phyloP scores from a whole-genome alignment of 495 filamentous ascomycete genomes.

The Aspergillus affinis region DNA sequence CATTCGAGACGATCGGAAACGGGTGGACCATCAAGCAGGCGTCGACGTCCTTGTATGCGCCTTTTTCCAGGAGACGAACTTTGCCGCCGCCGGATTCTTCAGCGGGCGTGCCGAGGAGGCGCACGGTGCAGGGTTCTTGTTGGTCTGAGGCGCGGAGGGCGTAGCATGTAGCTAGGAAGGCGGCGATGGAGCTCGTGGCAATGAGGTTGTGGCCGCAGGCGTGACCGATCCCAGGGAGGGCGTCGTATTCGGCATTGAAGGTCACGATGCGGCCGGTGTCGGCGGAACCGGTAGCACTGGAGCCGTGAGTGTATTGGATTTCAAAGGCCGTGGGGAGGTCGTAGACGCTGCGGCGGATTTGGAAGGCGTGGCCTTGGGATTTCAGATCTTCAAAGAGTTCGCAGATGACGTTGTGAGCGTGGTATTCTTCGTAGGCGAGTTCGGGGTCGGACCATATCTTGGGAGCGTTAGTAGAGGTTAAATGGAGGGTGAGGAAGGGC shows the following conservation, averaged over 20 bases:
- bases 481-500: background rate
- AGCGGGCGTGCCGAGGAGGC: conserved; percentile 46
- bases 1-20: conserved; percentile 34
- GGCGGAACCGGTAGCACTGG: conserved; percentile 25
- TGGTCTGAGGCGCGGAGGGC: conserved; percentile 22
- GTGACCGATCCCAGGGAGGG: conserved; percentile 45
- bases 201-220: conserved; percentile 52
- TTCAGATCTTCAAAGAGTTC: conserved; percentile 39
- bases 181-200: conserved; percentile 43
- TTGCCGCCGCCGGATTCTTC: conserved; percentile 46
- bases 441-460: conserved; percentile 54
- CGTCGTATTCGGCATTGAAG: conserved; percentile 61
- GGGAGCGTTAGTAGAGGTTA: background rate
- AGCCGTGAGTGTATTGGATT: conserved; percentile 49
- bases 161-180: conserved; percentile 39
- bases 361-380: conserved; percentile 20
- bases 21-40: conserved; percentile 58
- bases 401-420: conserved; percentile 54
- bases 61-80: conserved; percentile 46
- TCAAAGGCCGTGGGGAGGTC: conserved; percentile 57
- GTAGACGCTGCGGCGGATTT: conserved; percentile 46
- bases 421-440: conserved; percentile 52
- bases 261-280: conserved; percentile 46
- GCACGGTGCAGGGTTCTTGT: conserved; percentile 23
- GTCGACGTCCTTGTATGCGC: conserved; percentile 48